Evolutionary conservation across 2,329 filamentous ascomycete genomes (phyloP), one percentile per base, ranked within the genome.

Genomic region (Trichoderma sp.): DNA sequence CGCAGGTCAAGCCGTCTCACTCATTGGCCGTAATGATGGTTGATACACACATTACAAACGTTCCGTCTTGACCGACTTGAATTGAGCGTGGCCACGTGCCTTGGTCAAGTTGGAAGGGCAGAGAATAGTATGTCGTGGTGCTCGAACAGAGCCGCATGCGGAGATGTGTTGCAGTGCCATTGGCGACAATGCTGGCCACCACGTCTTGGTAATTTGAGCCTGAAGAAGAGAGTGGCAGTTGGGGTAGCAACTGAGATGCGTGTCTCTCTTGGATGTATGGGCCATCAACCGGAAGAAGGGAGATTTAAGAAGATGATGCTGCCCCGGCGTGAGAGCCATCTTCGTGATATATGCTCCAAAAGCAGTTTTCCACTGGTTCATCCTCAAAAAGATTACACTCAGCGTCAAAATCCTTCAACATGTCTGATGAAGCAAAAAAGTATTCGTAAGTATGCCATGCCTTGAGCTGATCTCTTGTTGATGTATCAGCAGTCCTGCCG

Each of bases 161-260:
- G 51, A 70, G 68, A 78, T 76, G 76, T 78, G 75, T 71, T 72
- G 70, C 70, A 55, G 67, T 68, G 60, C 72, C 69, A 76, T 76
- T 78, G 76, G 76, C 70, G 68, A 69, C 43, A n/a, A 5, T 37
- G 26, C 43, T 7, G 59, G 39, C 66, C 61, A 37, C 61, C 49
- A 66, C n/a, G 51, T 59, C 6, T 21, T 51, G 16, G 24, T 24
- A n/a, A 30, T 32, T 32, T 32, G 46, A 43, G 59, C 66, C 66
- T 52, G 59, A 64, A 43, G 30, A 21, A 49, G 46, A 43, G 54
- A 18, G 28, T 46, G 49, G 26, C 21, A 37, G 46, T 59, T 55
- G 65, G 56, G 65, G 52, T 52, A 30, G 46, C 65, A 68, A 60
- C n/a, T 37, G 32, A 39, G 43, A 32, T 37, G 49, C 13, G 21